Conservation (phyloP, 148 eudicot species). For the Fagopyrum tataricum region DNA sequence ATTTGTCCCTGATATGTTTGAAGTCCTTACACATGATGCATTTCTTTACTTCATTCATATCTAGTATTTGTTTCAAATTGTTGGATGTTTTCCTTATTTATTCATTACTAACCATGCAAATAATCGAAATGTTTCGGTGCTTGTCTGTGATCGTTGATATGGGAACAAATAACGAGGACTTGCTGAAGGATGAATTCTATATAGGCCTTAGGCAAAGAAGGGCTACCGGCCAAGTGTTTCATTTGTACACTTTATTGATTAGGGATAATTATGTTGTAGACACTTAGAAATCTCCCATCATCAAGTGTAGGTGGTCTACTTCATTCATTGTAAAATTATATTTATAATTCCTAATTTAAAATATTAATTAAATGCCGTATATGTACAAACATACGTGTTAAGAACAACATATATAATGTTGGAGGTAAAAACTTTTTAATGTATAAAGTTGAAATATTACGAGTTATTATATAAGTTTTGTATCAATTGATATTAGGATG, state of each 20-base stretch:
- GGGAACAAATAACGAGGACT: constrained; percentile 80
- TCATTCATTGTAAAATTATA: no score
- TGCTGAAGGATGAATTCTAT: constrained; percentile 85
- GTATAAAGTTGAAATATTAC: no score
- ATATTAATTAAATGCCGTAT: no score
- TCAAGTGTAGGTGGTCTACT: no score
- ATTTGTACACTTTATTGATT: constrained; percentile 8
- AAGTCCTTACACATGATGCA: background rate
- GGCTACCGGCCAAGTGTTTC: constrained; percentile 89
- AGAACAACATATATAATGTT: no score
- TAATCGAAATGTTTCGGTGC: constrained; percentile 47
- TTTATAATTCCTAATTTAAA: no score
- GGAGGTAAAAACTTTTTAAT: no score
- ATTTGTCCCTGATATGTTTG: background rate
- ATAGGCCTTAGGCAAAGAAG: constrained; percentile 89
- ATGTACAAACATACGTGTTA: no score
- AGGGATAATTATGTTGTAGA: no score
- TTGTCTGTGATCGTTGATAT: constrained; percentile 96
- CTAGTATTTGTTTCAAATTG: background rate
- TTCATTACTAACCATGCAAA: background rate
- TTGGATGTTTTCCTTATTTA: background rate
- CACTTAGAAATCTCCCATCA: no score
- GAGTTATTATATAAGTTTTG: no score
- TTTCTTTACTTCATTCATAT: background rate
- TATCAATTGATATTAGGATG: no score